phyloP scores from a whole-genome alignment of 1,284 basidiomycete species.

The Pyrrhoderma noxium region DNA sequence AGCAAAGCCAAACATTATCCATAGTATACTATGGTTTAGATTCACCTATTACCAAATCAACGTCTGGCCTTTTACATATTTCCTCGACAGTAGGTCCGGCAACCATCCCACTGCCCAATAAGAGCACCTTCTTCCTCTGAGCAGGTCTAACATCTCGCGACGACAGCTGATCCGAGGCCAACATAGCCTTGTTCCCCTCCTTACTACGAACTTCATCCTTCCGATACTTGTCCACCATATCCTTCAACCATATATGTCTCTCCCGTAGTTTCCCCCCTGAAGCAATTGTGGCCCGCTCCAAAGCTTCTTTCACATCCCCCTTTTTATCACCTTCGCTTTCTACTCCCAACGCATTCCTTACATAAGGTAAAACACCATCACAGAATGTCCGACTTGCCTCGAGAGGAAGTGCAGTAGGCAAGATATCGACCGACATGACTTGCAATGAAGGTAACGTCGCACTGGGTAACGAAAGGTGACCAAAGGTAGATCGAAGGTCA shows the following conservation, averaged over 20 bases:
- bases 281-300: slow-evolving; percentile 70
- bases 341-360: slow-evolving; percentile 35
- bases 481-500: slow-evolving; percentile 35
- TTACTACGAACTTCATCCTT: no score
- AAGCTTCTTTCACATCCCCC: slow-evolving; percentile 32
- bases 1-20: slow-evolving; percentile 5
- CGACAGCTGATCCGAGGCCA: no score
- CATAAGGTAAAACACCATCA: slow-evolving; percentile 56
- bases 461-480: slow-evolving; percentile 16
- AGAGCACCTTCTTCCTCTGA: slow-evolving; percentile 63
- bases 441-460: slow-evolving; percentile 50
- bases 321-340: slow-evolving; percentile 21
- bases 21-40: slow-evolving; percentile 1
- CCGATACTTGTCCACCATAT: slow-evolving; percentile 39
- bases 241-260: slow-evolving; percentile 54
- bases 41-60: slow-evolving; percentile 71
- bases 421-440: slow-evolving; percentile 84
- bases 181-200: slow-evolving; percentile 42
- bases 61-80: slow-evolving; percentile 50
- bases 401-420: slow-evolving; percentile 74
- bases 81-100: slow-evolving; percentile 94
- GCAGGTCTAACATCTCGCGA: no score
- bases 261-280: slow-evolving; percentile 45
- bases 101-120: slow-evolving; percentile 94
- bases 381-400: slow-evolving; percentile 80